Conservation (phyloP, 495 filamentous ascomycete genomes). For the Tuber melanosporum region DNA sequence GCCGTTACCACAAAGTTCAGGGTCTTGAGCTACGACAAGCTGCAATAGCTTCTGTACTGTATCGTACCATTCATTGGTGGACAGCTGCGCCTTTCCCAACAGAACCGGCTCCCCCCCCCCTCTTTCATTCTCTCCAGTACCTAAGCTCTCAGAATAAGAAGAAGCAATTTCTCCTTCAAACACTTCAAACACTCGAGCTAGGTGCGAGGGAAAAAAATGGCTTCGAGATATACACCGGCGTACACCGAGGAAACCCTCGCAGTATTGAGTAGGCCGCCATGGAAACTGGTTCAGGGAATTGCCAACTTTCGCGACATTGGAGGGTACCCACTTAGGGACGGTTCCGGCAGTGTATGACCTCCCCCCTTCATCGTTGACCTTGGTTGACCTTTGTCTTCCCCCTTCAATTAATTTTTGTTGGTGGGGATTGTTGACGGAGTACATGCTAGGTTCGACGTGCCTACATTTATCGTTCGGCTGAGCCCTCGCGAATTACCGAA, state of each 20-base stretch:
- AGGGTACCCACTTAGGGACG: conserved; percentile 46
- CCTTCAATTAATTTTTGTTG: neutral
- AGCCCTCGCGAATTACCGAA: conserved; percentile 49
- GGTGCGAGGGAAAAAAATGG: neutral
- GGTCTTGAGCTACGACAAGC: neutral
- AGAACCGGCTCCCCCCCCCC: neutral
- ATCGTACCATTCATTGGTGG: neutral
- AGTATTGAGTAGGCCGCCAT: conserved; percentile 43
- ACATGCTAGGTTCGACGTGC: conserved; percentile 45
- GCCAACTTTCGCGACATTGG: conserved; percentile 58
- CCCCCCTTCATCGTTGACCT: conserved; percentile 12
- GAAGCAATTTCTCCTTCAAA: neutral
- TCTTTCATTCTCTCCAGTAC: neutral
- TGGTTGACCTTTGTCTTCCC: conserved; percentile 13
- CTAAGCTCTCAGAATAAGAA: neutral
- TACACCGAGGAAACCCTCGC: neutral
- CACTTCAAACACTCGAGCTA: neutral
- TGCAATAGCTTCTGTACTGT: neutral
- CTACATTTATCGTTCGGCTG: conserved; percentile 55
- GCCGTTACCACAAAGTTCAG: neutral
- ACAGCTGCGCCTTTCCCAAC: neutral
- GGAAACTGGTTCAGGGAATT: conserved; percentile 50
- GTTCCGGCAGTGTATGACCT: conserved; percentile 19
- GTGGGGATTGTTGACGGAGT: neutral
- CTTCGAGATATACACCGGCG: neutral